These are phyloP conservation scores for Mycogone perniciosa DNA, from an alignment of 2,329 filamentous ascomycete species.

Conservation along the genomic window DNA sequence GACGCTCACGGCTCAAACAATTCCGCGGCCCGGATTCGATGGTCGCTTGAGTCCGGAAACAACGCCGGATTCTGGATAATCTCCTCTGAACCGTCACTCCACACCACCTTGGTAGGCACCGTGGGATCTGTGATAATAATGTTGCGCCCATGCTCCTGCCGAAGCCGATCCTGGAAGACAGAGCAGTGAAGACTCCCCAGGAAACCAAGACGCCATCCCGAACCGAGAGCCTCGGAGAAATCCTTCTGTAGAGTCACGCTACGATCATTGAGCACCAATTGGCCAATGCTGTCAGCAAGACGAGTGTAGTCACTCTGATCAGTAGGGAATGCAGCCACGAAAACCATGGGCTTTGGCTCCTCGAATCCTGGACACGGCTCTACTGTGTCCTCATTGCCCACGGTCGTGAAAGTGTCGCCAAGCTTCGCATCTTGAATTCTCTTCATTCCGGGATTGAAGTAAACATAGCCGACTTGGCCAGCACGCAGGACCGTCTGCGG, in stretches of 20 bases:
- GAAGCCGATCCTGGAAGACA: conserved; percentile 93
- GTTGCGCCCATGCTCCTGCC: conserved; percentile 87
- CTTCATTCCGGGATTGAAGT: conserved; percentile 99
- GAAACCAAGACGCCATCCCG: conserved; percentile 91
- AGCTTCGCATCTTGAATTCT: conserved; percentile 91
- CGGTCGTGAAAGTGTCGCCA: conserved; percentile 86
- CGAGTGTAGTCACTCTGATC: conserved; percentile 83
- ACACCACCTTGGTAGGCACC: conserved; percentile 83
- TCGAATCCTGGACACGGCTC: conserved; percentile 86
- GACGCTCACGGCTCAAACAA: conserved; percentile 45
- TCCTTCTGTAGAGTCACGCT: conserved; percentile 93
- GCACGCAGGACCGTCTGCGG: conserved; percentile 75
- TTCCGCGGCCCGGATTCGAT: conserved; percentile 37
- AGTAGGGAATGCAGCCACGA: conserved; percentile 91
- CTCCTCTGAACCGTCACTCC: conserved; percentile 67
- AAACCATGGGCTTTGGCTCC: conserved; percentile 98
- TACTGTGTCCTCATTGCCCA: conserved; percentile 69
- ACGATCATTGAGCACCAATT: conserved; percentile 89
- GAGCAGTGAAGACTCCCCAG: conserved; percentile 96
- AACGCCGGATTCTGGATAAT: conserved; percentile 80
- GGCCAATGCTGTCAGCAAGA: conserved; percentile 87
- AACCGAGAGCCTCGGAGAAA: conserved; percentile 85
- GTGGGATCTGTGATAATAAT: conserved; percentile 97
- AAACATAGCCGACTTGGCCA: conserved; percentile 92
- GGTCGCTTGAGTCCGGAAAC: conserved; percentile 66